Evolutionary conservation across 2,329 filamentous ascomycete genomes (phyloP).

Genomic region (Neonectria magnoliae): DNA sequence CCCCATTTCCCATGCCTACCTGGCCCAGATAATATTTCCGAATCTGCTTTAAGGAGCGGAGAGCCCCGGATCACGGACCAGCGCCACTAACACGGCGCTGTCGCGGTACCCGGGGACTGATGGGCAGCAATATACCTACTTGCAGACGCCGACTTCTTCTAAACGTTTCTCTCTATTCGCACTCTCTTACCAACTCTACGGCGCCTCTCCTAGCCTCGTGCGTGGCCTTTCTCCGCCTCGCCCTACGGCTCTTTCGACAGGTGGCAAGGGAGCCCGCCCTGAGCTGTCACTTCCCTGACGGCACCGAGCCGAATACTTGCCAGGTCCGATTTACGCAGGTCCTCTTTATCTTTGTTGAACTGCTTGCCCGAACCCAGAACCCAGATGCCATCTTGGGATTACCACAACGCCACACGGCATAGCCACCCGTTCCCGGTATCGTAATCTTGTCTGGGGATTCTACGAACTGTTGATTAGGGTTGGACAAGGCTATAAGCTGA

Average conservation of each 20-base stretch:
- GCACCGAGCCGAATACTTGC: slow-evolving; percentile 6
- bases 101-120: slow-evolving; percentile 46
- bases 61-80: slow-evolving; percentile 54
- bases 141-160: slow-evolving; percentile 42
- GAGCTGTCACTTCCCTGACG: slow-evolving; percentile 6
- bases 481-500: slow-evolving; percentile 35
- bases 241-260: slow-evolving; percentile 36
- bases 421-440: slow-evolving; percentile 25
- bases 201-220: slow-evolving; percentile 43
- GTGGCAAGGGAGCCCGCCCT: slow-evolving; percentile 19
- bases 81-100: slow-evolving; percentile 48
- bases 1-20: slow-evolving; percentile 51
- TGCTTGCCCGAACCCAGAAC: slow-evolving; percentile 2
- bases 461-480: slow-evolving; percentile 30
- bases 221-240: slow-evolving; percentile 36
- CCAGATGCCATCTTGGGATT: slow-evolving; percentile 23
- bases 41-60: slow-evolving; percentile 58
- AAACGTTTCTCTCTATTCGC: slow-evolving; percentile 40
- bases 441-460: slow-evolving; percentile 26
- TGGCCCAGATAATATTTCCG: slow-evolving; percentile 61
- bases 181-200: slow-evolving; percentile 41
- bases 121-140: slow-evolving; percentile 47
- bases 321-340: neutral
- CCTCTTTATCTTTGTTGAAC: slow-evolving; percentile 8
- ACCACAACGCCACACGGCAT: slow-evolving; percentile 27